Evolutionary conservation across 208 protist genomes (phyloP).

Genomic region (Leishmania martiniquensis): DNA sequence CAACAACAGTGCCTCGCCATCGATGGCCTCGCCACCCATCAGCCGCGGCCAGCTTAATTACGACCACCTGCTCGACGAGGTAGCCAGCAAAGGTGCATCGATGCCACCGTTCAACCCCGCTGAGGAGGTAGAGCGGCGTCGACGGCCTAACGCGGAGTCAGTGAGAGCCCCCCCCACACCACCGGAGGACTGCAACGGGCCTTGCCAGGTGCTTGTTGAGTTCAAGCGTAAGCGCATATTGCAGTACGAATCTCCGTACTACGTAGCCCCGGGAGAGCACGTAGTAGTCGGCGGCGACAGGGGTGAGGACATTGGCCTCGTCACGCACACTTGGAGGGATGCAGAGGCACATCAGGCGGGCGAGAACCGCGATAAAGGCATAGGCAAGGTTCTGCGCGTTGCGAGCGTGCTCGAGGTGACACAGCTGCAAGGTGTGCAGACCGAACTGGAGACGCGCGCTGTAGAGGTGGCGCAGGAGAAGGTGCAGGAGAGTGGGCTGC

Average conservation of each 20-base stretch:
- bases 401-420: constrained; percentile 83
- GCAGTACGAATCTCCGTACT: constrained; percentile 80
- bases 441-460: constrained; percentile 83
- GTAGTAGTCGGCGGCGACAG: constrained; percentile 92
- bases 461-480: constrained; percentile 88
- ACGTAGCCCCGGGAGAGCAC: constrained; percentile 85
- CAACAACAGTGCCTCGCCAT: constrained; percentile 45
- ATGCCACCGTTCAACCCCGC: constrained; percentile 34
- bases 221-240: constrained; percentile 90
- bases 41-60: constrained; percentile 55
- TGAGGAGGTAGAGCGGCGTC: constrained; percentile 47
- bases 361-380: constrained; percentile 50
- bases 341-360: constrained; percentile 27
- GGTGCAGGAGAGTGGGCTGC: constrained; percentile 81
- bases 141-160: constrained; percentile 55
- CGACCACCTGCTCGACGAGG: constrained; percentile 57
- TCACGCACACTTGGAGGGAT: constrained; percentile 71
- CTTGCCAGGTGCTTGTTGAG: constrained; percentile 91
- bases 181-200: constrained; percentile 52
- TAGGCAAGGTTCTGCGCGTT: constrained; percentile 79
- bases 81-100: constrained; percentile 25
- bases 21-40: constrained; percentile 59
- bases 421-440: constrained; percentile 88
- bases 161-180: constrained; percentile 45
- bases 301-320: constrained; percentile 92